Evolutionary conservation across 805 yeast species (phyloP).

Genomic region (Jamesozyma spencerorum): DNA sequence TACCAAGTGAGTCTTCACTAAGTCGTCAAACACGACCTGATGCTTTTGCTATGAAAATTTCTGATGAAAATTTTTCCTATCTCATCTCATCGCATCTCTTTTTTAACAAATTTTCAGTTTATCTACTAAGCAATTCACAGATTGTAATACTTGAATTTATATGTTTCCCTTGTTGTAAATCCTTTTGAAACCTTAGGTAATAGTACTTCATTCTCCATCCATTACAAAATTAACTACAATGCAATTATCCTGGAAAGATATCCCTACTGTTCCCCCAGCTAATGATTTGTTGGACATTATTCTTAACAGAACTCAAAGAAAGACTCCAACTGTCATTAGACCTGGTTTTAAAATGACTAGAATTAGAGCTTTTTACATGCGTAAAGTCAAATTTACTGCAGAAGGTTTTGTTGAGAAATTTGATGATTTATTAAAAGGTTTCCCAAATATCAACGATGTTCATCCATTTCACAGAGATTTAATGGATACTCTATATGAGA

Average conservation of each 20-base stretch:
- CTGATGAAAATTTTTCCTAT: conserved; percentile 2
- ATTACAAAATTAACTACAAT: conserved; percentile 30
- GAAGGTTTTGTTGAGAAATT: conserved; percentile 95
- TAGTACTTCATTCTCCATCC: not conserved
- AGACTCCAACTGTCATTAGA: conserved; percentile 97
- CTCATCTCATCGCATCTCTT: conserved; percentile 2
- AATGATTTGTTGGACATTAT: conserved; percentile 94
- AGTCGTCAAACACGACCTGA: not conserved
- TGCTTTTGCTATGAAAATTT: not conserved
- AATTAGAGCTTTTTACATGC: conserved; percentile 94
- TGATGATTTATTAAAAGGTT: conserved; percentile 72
- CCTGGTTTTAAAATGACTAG: conserved; percentile 94
- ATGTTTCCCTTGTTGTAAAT: not conserved
- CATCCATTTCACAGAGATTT: conserved; percentile 98
- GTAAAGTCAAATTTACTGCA: conserved; percentile 92
- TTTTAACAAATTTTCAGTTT: not conserved
- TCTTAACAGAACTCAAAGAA: conserved; percentile 94
- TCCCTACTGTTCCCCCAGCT: conserved; percentile 86
- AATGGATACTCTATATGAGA: conserved; percentile 95
- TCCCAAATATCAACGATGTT: conserved; percentile 93
- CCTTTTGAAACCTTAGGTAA: not conserved
- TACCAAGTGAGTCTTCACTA: too few relatives aligned
- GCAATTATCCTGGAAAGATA: conserved; percentile 98
- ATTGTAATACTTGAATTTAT: not conserved
- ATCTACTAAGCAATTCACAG: too few relatives aligned